phyloP scores from a whole-genome alignment of 306 rosid species.

The Ziziphus jujuba region DNA sequence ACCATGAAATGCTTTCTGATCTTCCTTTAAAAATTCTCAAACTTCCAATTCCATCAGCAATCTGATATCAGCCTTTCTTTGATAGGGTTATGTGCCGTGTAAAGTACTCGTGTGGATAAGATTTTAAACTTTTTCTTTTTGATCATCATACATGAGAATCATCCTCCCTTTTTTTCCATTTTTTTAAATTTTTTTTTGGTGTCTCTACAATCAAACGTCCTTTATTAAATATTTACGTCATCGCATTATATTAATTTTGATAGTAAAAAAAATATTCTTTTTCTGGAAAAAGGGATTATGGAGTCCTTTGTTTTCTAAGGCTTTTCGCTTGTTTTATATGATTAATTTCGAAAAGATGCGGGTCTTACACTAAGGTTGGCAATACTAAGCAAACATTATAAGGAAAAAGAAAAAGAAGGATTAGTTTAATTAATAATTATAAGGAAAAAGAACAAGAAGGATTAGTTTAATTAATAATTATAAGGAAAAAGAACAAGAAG shows the following conservation, averaged over 20 bases:
- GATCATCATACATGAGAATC: conserved; percentile 29
- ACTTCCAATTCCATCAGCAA: conserved; percentile 23
- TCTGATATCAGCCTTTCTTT: conserved; percentile 14
- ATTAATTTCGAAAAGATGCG: conserved; percentile 16
- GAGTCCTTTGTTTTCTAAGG: conserved; percentile 25
- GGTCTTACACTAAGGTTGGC: conserved; percentile 9
- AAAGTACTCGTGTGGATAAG: conserved; percentile 54
- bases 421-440: no score
- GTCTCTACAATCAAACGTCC: not conserved
- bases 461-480: no score
- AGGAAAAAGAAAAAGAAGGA: not conserved
- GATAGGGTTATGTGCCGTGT: conserved; percentile 41
- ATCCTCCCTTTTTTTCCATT: conserved; percentile 16
- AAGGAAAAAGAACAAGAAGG: no score
- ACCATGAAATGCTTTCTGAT: conserved; percentile 8
- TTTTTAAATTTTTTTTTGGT: not conserved
- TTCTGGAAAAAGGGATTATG: conserved; percentile 20
- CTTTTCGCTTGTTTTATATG: not conserved
- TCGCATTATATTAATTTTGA: conserved; percentile 30
- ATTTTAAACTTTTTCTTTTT: conserved; percentile 33
- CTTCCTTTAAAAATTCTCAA: conserved; percentile 16
- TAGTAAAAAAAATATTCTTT: conserved; percentile 20
- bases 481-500: no score
- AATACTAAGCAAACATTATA: conserved; percentile 12
- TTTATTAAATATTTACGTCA: conserved; percentile 41